A percentile compares a stretch with the other conserved stretches of the same genome.
Evolutionary conservation across 2,329 filamentous ascomycete species (phyloP).

Genomic region (Chaetomium sp.): DNA sequence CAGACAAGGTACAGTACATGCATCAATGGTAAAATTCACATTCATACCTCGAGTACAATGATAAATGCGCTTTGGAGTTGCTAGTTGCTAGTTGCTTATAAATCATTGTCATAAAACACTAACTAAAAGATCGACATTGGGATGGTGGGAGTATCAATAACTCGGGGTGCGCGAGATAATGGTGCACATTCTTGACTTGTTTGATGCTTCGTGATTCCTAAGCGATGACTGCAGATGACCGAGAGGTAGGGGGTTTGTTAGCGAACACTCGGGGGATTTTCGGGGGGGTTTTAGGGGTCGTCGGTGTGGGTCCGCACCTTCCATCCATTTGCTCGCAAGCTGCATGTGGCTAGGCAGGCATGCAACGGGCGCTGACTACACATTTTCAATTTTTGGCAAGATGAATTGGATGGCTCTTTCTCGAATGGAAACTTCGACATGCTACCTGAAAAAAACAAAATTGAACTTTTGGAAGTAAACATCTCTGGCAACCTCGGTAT

Average conservation of each 20-base stretch:
- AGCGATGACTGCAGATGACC: slow-evolving; percentile 3
- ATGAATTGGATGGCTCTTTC: background rate
- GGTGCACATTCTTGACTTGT: background rate
- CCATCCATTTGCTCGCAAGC: background rate
- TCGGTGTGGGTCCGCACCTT: background rate
- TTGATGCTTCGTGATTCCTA: background rate
- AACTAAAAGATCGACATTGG: background rate
- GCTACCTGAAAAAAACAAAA: background rate
- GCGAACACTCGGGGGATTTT: background rate
- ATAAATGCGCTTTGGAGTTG: background rate
- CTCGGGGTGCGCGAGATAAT: background rate
- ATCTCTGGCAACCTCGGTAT: background rate
- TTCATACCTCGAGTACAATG: background rate
- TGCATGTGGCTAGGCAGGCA: slow-evolving; percentile 9
- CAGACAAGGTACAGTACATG: background rate
- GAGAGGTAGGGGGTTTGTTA: background rate
- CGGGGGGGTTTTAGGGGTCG: background rate
- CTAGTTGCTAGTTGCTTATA: slow-evolving; percentile 2
- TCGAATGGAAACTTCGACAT: background rate
- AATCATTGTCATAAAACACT: background rate
- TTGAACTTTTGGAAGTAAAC: background rate
- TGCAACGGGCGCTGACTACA: slow-evolving; percentile 19
- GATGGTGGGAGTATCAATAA: background rate
- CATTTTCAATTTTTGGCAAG: background rate
- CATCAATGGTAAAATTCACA: background rate